phyloP scores from a whole-genome alignment of 2,329 filamentous ascomycete genomes.

The Alternaria ventricosa region DNA sequence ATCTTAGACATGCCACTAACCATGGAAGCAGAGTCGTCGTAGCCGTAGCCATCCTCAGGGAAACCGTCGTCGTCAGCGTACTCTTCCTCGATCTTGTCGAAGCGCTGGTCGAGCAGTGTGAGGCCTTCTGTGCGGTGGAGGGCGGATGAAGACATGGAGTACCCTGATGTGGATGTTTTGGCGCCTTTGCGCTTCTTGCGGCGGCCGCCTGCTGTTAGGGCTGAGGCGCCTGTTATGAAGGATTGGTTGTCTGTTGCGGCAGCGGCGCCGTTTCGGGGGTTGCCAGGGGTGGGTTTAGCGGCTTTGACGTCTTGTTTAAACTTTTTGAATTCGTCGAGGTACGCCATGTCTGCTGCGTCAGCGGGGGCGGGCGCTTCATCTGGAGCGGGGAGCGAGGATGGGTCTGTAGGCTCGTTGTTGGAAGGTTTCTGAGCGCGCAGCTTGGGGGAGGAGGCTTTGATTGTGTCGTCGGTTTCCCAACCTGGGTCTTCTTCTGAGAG shows the following conservation, averaged over 20 bases:
- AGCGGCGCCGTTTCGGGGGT: constrained; percentile 40
- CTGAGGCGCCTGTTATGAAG: constrained; percentile 72
- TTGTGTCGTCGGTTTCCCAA: constrained; percentile 94
- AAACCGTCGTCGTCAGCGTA: constrained; percentile 61
- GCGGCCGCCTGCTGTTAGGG: constrained; percentile 72
- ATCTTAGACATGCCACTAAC: constrained; percentile 58
- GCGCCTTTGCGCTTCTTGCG: constrained; percentile 96
- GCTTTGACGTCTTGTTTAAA: constrained; percentile 80
- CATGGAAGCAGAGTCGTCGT: constrained; percentile 50
- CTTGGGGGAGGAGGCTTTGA: constrained; percentile 63
- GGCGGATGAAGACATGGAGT: constrained; percentile 91
- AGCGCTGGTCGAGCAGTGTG: constrained; percentile 83
- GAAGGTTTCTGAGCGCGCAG: constrained; percentile 46
- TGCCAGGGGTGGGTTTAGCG: constrained; percentile 39
- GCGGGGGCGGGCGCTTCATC: constrained; percentile 44
- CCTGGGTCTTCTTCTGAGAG: constrained; percentile 72
- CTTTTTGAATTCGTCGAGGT: constrained; percentile 91
- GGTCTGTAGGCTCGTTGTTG: constrained; percentile 58
- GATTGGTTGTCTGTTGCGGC: constrained; percentile 72
- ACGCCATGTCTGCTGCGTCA: constrained; percentile 70
- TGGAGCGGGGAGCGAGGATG: constrained; percentile 39
- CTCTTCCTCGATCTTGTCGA: constrained; percentile 86
- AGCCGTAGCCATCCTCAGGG: constrained; percentile 44
- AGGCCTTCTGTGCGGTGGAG: constrained; percentile 87
- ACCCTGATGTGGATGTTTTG: constrained; percentile 82